Evolutionary conservation across 495 filamentous ascomycete species (phyloP), one percentile per base, ranked within the genome.

Genomic region (Hypomontagnella submonticulosa): DNA sequence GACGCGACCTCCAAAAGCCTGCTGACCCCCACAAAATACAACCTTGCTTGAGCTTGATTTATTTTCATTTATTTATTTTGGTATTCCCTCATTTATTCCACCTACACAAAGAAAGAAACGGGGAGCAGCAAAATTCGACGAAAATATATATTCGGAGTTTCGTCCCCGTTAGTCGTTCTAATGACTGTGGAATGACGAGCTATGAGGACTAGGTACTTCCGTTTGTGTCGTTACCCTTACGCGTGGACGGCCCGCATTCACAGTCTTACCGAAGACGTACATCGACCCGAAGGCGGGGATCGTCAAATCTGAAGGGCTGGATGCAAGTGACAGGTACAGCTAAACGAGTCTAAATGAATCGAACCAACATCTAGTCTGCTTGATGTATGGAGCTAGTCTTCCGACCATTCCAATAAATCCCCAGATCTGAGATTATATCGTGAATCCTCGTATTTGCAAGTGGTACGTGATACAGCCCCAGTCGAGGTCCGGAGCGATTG

Each of bases 1-100:
- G 65, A 68, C 59, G 20, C 41, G 41, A 27, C 23, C 23, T 27
- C 23, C 23, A 27, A 27, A 60, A 50, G 19, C 37, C 57, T 61
- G 57, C 57, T 61, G 50, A 66, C 32, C 57, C 57, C 50, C 57
- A 33, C 57, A 61, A 56, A 61, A 51, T 55, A 46, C 43, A 43
- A 66, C 50, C 13, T 43, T 6, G 18, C 15, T 40, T 49, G 3
- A 38, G 4, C 5, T 46, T 43, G 12, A 15, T 30, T 36, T 57
- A 44, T 12, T 15, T 16, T 43, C 20, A 9, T 11, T 19, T 32
- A 40, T 32, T 19, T 33, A 15, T 61, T 30, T 1, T 37, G 11
- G 12, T 40, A 19, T 13, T 47, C 37, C 3, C n/a, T 30, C 37
- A 41, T 50, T 8, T 33, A 13, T 8, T 33, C 7, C 32, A 48